A percentile compares a stretch with the other conserved stretches of the same genome.
These are phyloP conservation scores for Dipteronia sinensis DNA, from an alignment of 345 rosid species.

Conservation along the genomic window DNA sequence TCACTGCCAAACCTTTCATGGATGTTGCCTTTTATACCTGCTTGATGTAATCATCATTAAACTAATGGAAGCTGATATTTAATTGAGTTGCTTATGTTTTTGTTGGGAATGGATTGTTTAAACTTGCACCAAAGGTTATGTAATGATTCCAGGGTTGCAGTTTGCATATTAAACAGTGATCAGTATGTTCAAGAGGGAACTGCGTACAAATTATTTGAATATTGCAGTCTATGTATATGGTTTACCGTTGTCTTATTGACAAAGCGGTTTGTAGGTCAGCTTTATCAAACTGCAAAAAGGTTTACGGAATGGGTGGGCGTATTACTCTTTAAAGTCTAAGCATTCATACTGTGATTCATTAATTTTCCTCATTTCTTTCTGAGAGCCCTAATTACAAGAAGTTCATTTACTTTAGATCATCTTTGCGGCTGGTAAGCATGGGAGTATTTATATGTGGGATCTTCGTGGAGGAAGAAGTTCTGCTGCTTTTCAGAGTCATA, in stretches of 20 bases:
- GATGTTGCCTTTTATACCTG: neutral
- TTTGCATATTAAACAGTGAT: conserved; percentile 7
- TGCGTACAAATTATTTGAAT: neutral
- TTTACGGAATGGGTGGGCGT: neutral
- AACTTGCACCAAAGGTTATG: conserved; percentile 2
- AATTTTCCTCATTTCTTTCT: conserved; percentile 4
- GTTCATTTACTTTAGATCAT: conserved; percentile 49
- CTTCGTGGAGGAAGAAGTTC: conserved; percentile 84
- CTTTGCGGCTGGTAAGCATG: conserved; percentile 77
- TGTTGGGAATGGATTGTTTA: neutral
- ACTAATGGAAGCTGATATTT: neutral
- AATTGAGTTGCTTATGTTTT: conserved; percentile 3
- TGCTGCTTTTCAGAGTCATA: conserved; percentile 63
- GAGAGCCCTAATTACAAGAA: conserved; percentile 8
- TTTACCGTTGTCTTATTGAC: neutral
- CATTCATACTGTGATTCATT: neutral
- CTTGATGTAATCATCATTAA: neutral
- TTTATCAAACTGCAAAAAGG: neutral
- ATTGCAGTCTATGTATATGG: neutral
- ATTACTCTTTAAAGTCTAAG: conserved; percentile 1
- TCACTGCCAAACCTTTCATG: neutral
- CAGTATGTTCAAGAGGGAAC: neutral
- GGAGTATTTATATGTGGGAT: conserved; percentile 81
- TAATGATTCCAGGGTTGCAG: neutral
- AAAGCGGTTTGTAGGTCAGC: neutral